Evolutionary conservation across 352 stramenopile species (phyloP).

Genomic region (Globisporangium recalcitrans): DNA sequence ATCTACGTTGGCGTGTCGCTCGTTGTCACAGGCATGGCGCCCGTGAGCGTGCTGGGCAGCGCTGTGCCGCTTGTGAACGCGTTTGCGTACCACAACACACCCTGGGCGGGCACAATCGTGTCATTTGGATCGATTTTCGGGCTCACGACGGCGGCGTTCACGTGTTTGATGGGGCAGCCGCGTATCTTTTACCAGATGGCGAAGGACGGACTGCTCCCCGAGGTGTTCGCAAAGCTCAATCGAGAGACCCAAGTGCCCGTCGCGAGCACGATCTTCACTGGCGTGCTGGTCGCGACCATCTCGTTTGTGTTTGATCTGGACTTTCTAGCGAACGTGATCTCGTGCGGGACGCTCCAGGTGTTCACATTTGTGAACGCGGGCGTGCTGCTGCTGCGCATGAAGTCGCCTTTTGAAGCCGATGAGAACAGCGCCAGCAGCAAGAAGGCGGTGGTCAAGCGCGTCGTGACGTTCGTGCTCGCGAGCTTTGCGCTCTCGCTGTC

Average conservation of each 20-base stretch:
- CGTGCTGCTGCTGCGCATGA: conserved; percentile 81
- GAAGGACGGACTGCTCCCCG: conserved; percentile 73
- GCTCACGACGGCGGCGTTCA: conserved; percentile 88
- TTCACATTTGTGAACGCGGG: conserved; percentile 93
- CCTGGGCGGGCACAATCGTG: conserved; percentile 78
- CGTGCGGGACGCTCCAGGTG: conserved; percentile 86
- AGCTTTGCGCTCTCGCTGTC: conserved; percentile 62
- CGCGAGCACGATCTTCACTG: conserved; percentile 87
- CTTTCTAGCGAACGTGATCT: conserved; percentile 91
- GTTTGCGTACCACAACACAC: conserved; percentile 65
- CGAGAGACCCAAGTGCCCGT: conserved; percentile 60
- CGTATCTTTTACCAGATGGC: conserved; percentile 92
- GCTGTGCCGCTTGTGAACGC: conserved; percentile 83
- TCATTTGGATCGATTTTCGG: conserved; percentile 92
- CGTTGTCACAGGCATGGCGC: conserved; percentile 87
- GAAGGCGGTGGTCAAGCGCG: conserved; percentile 37
- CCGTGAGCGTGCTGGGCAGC: conserved; percentile 56
- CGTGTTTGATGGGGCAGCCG: conserved; percentile 89
- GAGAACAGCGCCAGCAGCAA: conserved; percentile 15
- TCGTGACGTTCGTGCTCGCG: conserved; percentile 54
- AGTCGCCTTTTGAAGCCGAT: conserved; percentile 19
- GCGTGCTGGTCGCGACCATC: conserved; percentile 66
- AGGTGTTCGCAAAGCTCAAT: conserved; percentile 59
- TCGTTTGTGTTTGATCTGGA: conserved; percentile 89
- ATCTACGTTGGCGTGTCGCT: conserved; percentile 90